Base-by-base conservation (phyloP, 2,329 filamentous ascomycete genomes). In the Penicillium sp. region DNA sequence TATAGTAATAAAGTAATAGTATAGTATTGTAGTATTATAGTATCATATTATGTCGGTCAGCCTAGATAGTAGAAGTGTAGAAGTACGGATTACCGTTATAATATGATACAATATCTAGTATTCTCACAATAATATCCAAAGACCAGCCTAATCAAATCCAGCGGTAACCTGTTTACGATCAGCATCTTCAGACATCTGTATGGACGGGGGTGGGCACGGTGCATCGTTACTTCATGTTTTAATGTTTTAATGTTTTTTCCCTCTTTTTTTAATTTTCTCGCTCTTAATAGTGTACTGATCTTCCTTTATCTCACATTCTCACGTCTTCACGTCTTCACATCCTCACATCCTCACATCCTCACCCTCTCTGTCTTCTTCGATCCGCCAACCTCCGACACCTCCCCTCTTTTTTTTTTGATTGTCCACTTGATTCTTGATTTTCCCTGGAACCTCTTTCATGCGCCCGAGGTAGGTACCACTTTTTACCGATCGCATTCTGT, bases 161-260 rank as follows among this genome's bases (percentile, higher is more conserved):
- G 18, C 18, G 18, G 24, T 27, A 27, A 27, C 24, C 24, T 27
- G 24, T 27, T 27, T 41, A 53, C 55, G 49, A 53, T 55, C 53
- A 46, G 53, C 53, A 53, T 55, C 50, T 56, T 55, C 53, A 55
- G 31, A 55, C 53, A 51, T 55, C 54, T 50, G 39, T 42, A 49
- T 48, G 45, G 36, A 40, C 24, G 24, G 24, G 18, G 21, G 10
- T 21, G 48, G 48, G 49, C 49, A 51, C 55, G 46, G 49, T 55
- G 43, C 36, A 50, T 48, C 31, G 56, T 54, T 54, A 51, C 49
- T 57, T 54, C 55, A 36, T 45, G 45, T 53, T 48, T 40, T 51
- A 53, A 18, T 18, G 38, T 46, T 51, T 40, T 38, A 36, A 55
- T 48, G 41, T 41, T 48, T 24, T 54, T 48, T 39, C 7, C 43